Evolutionary conservation across 1,284 basidiomycete genomes (phyloP), one percentile per base, ranked within the genome.

Genomic region (Polyporus tsugae): DNA sequence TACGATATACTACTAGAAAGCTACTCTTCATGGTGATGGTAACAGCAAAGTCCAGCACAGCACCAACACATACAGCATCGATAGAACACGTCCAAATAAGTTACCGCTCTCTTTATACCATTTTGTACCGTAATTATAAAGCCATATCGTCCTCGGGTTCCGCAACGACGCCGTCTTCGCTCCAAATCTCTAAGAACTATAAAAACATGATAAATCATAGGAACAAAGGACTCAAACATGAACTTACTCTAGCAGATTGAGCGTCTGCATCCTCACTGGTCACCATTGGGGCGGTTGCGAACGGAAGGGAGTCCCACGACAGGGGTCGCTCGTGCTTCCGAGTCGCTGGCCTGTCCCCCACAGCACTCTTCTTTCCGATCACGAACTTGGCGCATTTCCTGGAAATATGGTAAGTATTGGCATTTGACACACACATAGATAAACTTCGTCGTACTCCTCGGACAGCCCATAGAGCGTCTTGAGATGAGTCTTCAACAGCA

Each of bases 351-450:
- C 90, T 92, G 78, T 98, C 96, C 0, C 95, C 95, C 4, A 91
- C 76, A 0, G 91, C 87, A 64, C 89, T 93, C 80, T 97, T 97
- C 85, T 97, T 97, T 29, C 93, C 93, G 4, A 90, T 79, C 2
- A 90, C 85, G 75, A 93, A 96, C 80, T 95, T 96, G 49, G 87
- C 85, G 75, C 95, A 95, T 92, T 97, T 97, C 63, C 95, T 97
- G 70, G 11, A 22, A 11, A 19, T 22, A 11, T 2, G 41, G 36
- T 63, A 19, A 67, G 46, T 41, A 38, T 15, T 7, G 10, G 4
- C 7, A 6, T 36, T 25, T 5, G 33, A 52, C 39, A n/a, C 9
- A 39, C 6, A 38, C 19, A 25, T 0, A 17, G 6, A 25, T 1
- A 29, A 38, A 64, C n/a, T n/a, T 60, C 22, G 55, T 79, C 91